Evolutionary conservation across 352 stramenopile species (phyloP), one percentile per base, ranked within the genome.

Genomic region (Pythium volutum): DNA sequence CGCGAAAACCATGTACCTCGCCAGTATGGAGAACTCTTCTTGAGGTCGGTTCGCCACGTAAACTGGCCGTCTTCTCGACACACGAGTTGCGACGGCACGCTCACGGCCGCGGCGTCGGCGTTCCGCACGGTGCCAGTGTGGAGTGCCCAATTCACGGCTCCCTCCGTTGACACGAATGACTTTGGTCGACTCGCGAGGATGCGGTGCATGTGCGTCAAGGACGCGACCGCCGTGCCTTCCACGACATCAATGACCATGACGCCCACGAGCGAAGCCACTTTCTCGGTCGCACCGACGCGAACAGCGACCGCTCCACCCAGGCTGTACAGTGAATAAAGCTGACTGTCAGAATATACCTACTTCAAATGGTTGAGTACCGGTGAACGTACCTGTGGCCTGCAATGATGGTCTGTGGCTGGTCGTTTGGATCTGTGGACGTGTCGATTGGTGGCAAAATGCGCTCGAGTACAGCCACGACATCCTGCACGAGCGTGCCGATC

Each of bases 181-280:
- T 61, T 73, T 20, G 88, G 88, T n/a, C 85, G 76, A 43, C 75
- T 87, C 33, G 78, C 67, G 31, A 96, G 71, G 43, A 96, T 90
- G 5, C 69, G 64, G 43, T 89, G 74, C 88, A 96, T 96, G 69
- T 94, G 82, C 43, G 77, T 71, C 12, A 96, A 71, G 9, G 88
- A 92, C n/a, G 86, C 84, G 16, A 96, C 69, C 6, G 88, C 87
- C 8, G 88, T 96, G 45, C 87, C 87, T 55, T 96, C 88, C 10
- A 96, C 88, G 9, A 96, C 88, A 61, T 96, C 88, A 43, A 96
- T 84, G 36, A 96, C 87, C 74, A 96, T 90, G 3, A 95, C 75
- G 16, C 88, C 88, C 12, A 83, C 77, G 11, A 96, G 67, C 3
- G 81, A 88, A 16, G 64, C 51, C 23, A 95, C 72, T 25, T 81